Evolutionary conservation across 2,329 filamentous ascomycete genomes (phyloP).

Genomic region (Monosporascus cannonballus): DNA sequence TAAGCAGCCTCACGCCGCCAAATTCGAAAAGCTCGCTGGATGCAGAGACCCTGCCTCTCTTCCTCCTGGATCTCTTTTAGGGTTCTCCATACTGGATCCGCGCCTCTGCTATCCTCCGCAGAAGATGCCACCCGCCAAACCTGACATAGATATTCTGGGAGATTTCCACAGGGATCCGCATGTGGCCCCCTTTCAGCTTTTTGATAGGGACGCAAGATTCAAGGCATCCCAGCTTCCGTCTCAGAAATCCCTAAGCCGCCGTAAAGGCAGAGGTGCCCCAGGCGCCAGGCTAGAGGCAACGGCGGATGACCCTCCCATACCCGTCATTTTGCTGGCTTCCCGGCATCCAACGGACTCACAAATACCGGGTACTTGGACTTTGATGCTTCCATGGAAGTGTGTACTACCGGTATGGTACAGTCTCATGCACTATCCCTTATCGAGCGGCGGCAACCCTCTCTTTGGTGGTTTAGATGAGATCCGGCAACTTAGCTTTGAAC

Average conservation of each 20-base stretch:
- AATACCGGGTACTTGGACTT: slow-evolving; percentile 67
- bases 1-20: slow-evolving; percentile 35
- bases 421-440: slow-evolving; percentile 75
- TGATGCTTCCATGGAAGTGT: slow-evolving; percentile 87
- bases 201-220: slow-evolving; percentile 61
- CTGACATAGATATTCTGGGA: slow-evolving; percentile 11
- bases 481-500: slow-evolving; percentile 77
- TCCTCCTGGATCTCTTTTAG: slow-evolving; percentile 62
- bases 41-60: slow-evolving; percentile 65
- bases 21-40: slow-evolving; percentile 47
- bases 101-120: slow-evolving; percentile 71
- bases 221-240: slow-evolving; percentile 61
- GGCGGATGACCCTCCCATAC: slow-evolving; percentile 66
- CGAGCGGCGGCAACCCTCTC: slow-evolving; percentile 70
- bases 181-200: slow-evolving; percentile 49
- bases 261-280: slow-evolving; percentile 57
- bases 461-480: slow-evolving; percentile 79
- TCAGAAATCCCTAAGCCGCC: slow-evolving; percentile 75
- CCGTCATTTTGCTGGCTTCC: slow-evolving; percentile 63
- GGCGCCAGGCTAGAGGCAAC: slow-evolving; percentile 55
- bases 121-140: slow-evolving; percentile 35
- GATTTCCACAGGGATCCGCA: slow-evolving; percentile 59
- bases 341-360: slow-evolving; percentile 40
- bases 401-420: slow-evolving; percentile 81
- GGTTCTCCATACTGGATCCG: slow-evolving; percentile 72